Percentiles rank a stretch among this genome's conserved stretches.
Conservation (phyloP, 352 stramenopile genomes). For the Pythium rhizo-oryzae region DNA sequence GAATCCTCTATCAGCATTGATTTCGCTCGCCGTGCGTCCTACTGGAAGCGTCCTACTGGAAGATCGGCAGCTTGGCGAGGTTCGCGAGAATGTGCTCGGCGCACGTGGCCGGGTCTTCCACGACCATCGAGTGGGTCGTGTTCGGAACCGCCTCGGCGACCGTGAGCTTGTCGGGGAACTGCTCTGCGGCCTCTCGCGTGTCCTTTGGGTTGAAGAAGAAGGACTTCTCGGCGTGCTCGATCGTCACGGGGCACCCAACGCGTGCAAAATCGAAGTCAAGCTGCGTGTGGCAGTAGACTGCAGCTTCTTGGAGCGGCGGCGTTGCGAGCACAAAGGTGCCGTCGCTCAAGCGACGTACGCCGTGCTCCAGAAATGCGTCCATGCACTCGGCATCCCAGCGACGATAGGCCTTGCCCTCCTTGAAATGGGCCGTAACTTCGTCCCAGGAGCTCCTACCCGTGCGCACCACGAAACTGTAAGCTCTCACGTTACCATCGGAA, state of each 20-base stretch:
- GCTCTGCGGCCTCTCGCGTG: neutral
- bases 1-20: no score
- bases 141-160: constrained; percentile 19
- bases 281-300: constrained; percentile 22
- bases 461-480: neutral
- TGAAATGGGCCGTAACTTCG: constrained; percentile 21
- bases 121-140: constrained; percentile 26
- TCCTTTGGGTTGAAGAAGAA: constrained; percentile 19
- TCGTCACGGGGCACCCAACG: constrained; percentile 11
- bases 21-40: no score
- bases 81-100: constrained; percentile 41
- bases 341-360: constrained; percentile 6
- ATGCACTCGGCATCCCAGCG: constrained; percentile 22
- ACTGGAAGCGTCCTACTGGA: no score
- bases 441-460: constrained; percentile 21
- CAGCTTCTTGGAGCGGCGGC: constrained; percentile 19
- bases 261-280: constrained; percentile 16
- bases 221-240: constrained; percentile 20
- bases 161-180: constrained; percentile 13
- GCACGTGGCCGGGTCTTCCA: constrained; percentile 29
- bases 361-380: constrained; percentile 21
- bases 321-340: constrained; percentile 22
- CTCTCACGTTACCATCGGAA: neutral
- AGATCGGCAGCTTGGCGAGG: constrained; percentile 15
- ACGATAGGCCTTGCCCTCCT: constrained; percentile 16